These are phyloP conservation scores for Saccharomyces kudriavzevii DNA, from an alignment of 805 yeast genomes.

Conservation along the genomic window DNA sequence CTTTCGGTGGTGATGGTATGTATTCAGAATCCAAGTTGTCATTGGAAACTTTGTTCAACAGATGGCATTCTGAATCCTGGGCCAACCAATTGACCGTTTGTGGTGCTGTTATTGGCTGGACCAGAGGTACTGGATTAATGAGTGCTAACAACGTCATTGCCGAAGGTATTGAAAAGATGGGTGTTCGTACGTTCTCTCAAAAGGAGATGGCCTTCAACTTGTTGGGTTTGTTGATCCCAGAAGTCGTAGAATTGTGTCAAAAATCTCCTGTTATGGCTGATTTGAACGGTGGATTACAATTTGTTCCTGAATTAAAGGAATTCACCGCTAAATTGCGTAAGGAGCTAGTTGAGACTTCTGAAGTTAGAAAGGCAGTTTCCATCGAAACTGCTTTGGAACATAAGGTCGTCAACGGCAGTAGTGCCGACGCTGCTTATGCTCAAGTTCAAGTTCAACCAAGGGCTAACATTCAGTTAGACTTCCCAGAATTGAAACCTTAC, in stretches of 20 bases:
- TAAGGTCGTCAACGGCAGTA: conserved; percentile 75
- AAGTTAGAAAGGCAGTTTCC: conserved; percentile 90
- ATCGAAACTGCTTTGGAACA: conserved; percentile 84
- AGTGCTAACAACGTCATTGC: conserved; percentile 94
- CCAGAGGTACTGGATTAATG: conserved; percentile 99
- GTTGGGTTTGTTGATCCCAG: conserved; percentile 86
- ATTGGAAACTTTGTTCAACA: conserved; percentile 91
- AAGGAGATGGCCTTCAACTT: conserved; percentile 99
- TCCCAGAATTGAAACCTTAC: conserved; percentile 81
- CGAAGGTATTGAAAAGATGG: conserved; percentile 90
- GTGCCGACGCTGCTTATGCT: conserved; percentile 77
- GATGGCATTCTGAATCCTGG: conserved; percentile 99
- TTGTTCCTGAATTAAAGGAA: conserved; percentile 83
- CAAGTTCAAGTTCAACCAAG: conserved; percentile 80
- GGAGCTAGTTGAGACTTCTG: conserved; percentile 68
- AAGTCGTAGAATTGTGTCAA: conserved; percentile 79
- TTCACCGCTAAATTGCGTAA: conserved; percentile 72
- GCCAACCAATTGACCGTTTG: conserved; percentile 85
- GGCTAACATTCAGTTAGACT: conserved; percentile 87
- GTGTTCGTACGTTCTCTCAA: conserved; percentile 97
- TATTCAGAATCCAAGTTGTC: conserved; percentile 96
- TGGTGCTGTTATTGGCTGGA: conserved; percentile 99
- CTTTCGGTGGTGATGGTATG: conserved; percentile 96
- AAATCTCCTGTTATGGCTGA: conserved; percentile 94
- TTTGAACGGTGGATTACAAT: conserved; percentile 97